Base-by-base conservation (phyloP, 495 filamentous ascomycete species). In the Penicillium daleae region DNA sequence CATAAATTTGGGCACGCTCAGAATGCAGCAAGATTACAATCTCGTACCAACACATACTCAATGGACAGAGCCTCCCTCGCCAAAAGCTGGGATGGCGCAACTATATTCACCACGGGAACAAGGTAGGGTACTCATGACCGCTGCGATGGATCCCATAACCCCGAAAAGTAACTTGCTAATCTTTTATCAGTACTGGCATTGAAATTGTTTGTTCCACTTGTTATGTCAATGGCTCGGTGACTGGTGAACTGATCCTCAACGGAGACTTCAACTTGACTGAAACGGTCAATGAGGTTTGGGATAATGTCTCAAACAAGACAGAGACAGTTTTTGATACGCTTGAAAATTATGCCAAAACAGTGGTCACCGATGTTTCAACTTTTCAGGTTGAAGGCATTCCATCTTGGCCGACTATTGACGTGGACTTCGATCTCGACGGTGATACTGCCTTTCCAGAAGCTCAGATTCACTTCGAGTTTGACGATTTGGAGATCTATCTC, bases 401-500 rank as follows among this genome's bases (percentile, higher is more conserved):
- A 10, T 17, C 58, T 9, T 65, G 44, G n/a, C 63, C 63, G 4
- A 60, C 63, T 2, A 27, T 61, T 6, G 55, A 61, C 29, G 2
- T 65, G 4, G 49, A 56, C 44, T 40, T 73, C 6, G 72, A 77
- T 61, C 40, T 80, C n/a, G 67, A 77, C 46, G 74, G 78, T 40
- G 15, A 6, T 37, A 71, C 74, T 1, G 68, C 68, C 12, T 71
- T 86, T 15, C 78, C 80, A 6, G 76, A 76, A 53, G 75, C 73
- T 39, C 56, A 71, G 22, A 66, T 84, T 17, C 62, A 71, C 19
- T 81, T 85, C 53, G 59, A 77, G 51, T 84, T 86, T 33, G 80
- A 82, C 56, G 73, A 72, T 21, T 56, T 86, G 44, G 83, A 86
- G 67, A 60, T 86, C 1, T 86, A 85, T 62, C 72, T 84, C 67